phyloP scores from a whole-genome alignment of 164 flowering plant species.

The grape (Vitis vinifera) region DNA sequence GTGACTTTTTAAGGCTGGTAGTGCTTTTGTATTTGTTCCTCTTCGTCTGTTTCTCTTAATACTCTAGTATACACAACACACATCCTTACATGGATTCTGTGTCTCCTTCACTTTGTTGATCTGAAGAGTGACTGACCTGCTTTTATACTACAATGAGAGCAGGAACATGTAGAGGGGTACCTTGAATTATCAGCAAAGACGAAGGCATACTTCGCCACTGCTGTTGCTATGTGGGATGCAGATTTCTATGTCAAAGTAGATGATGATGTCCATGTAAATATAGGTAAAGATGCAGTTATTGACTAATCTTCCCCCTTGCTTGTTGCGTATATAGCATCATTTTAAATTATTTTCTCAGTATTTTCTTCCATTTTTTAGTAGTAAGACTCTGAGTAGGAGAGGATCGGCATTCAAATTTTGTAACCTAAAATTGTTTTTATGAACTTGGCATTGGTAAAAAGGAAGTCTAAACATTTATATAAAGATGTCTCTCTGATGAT shows the following conservation, averaged over 20 bases:
- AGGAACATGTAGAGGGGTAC: slow-evolving; percentile 96
- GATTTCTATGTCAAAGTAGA: slow-evolving; percentile 92
- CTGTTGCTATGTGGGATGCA: slow-evolving; percentile 90
- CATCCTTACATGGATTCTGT: not conserved
- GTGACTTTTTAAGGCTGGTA: slow-evolving; percentile 96
- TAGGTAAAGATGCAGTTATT: slow-evolving; percentile 46
- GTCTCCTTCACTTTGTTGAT: no score
- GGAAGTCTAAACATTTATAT: no score
- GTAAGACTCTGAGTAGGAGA: not conserved
- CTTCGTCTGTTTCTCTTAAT: not conserved
- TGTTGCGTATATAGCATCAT: not conserved
- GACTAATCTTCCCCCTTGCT: not conserved
- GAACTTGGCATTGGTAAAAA: not conserved
- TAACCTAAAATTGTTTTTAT: not conserved
- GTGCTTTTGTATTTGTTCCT: slow-evolving; percentile 1
- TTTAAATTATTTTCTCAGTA: no score
- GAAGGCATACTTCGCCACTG: slow-evolving; percentile 76
- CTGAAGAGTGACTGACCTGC: not conserved
- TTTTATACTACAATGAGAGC: slow-evolving; percentile 8
- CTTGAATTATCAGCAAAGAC: slow-evolving; percentile 92
- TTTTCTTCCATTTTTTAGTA: no score
- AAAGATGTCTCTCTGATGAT: no score
- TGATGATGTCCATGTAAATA: slow-evolving; percentile 93
- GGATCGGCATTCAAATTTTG: not conserved
- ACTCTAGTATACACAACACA: not conserved